Base-by-base conservation (phyloP, 208 protist genomes). In the Trypanosoma caninum region DNA sequence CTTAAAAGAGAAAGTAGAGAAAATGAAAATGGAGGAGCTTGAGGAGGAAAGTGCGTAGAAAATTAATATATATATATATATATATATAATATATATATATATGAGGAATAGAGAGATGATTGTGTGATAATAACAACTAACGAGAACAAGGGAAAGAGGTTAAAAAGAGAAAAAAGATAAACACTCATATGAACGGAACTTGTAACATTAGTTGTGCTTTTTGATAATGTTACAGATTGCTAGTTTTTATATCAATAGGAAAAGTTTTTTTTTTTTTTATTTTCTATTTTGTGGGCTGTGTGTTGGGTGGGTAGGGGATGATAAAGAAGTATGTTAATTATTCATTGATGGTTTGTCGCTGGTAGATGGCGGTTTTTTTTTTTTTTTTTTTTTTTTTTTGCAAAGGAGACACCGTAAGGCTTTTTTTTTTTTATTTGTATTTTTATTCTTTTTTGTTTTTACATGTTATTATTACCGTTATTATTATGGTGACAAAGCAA, bases 1-100 rank as follows among this genome's bases (percentile, higher is more conserved):
- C 41, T 69, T 94, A n/a, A 55, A 91, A 80, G 69, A 53, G 8
- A 91, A 91, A 69, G 87, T 90, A 22, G 80, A 72, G 4, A 65
- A 60, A n/a, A 68, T 69, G 41, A 80, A 85, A 38, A 57, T 27
- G 1, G 67, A 66, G 38, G 58, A 73, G 23, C 22, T 25, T 45
- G 60, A 33, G 1, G 67, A 66, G 38, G 58, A 73, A 25, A 23
- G 23, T 45, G 20, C 37, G 6, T 20, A 68, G 59, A 67, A 34
- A 23, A 62, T 31, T 25, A 38, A 14, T 38, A 38, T 59, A 59
- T 59, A 59, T 59, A 59, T 13, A 59, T 59, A 45, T 45, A 30
- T 59, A 46, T 42, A 48, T 42, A 25, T 10, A 53, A 22, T 56
- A 34, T 33, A 61, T 34, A 40, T 25, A 51, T 61, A 61, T 61